A percentile compares a stretch with the other conserved stretches of the same genome.
Conservation (phyloP, 1,284 basidiomycete genomes). For the Pulveroboletus sp. region DNA sequence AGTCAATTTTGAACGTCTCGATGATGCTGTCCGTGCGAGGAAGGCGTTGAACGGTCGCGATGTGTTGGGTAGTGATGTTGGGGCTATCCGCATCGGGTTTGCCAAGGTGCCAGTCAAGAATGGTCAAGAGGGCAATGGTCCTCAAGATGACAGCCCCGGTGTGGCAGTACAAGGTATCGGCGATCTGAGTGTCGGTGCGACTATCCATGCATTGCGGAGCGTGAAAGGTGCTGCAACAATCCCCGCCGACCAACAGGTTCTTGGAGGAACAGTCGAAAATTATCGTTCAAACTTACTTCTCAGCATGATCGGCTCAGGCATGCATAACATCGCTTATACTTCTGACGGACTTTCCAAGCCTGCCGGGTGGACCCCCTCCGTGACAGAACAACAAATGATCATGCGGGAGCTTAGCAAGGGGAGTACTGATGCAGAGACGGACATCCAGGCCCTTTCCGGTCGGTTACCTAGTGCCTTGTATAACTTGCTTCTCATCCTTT, state of each 20-base stretch:
- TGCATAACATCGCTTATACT: slow-evolving; percentile 60
- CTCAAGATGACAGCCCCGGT: slow-evolving; percentile 61
- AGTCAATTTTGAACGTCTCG: slow-evolving; percentile 97
- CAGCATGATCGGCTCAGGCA: slow-evolving; percentile 86
- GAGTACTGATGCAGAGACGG: slow-evolving; percentile 74
- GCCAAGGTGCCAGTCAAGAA: slow-evolving; percentile 93
- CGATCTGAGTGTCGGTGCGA: slow-evolving; percentile 79
- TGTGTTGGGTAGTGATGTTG: slow-evolving; percentile 92
- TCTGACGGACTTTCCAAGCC: slow-evolving; percentile 58
- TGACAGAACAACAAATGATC: slow-evolving; percentile 93
- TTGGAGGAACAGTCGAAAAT: slow-evolving; percentile 89
- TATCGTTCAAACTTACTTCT: slow-evolving; percentile 89
- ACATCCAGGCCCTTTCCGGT: slow-evolving; percentile 85
- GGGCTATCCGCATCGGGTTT: slow-evolving; percentile 94
- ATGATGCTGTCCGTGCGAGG: slow-evolving; percentile 92
- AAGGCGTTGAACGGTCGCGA: slow-evolving; percentile 95
- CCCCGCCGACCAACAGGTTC: slow-evolving; percentile 87
- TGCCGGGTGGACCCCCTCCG: slow-evolving; percentile 63
- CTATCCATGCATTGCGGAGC: slow-evolving; percentile 80
- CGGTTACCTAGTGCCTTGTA: slow-evolving; percentile 33
- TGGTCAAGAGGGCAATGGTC: slow-evolving; percentile 62
- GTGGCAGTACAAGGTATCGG: slow-evolving; percentile 77
- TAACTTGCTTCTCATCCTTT: slow-evolving; percentile 8
- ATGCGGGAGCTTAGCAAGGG: slow-evolving; percentile 89
- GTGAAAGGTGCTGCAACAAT: slow-evolving; percentile 87